phyloP scores from a whole-genome alignment of 176 grass and related monocot species.

The Aegilops speltoides region DNA sequence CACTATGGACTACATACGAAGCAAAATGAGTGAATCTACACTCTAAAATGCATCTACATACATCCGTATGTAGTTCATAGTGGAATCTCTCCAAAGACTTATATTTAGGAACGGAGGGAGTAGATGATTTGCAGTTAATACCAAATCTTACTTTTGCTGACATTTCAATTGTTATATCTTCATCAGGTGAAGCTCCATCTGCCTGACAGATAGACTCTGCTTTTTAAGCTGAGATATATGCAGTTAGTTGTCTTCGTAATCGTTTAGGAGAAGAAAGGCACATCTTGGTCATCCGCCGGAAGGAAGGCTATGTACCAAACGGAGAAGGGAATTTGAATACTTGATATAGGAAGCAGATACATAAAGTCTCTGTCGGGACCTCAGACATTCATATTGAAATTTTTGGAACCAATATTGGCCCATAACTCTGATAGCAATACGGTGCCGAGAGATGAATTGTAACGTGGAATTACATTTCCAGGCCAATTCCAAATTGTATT shows the following conservation, averaged over 20 bases:
- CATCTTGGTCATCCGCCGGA: neutral
- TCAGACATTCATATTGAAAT: neutral
- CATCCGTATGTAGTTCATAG: too few species aligned
- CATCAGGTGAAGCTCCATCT: slow-evolving; percentile 23
- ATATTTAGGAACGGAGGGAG: too few species aligned
- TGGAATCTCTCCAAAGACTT: too few species aligned
- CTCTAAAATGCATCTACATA: too few species aligned
- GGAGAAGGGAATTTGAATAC: neutral
- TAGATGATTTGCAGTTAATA: neutral
- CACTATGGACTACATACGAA: too few species aligned
- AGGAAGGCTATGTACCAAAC: slow-evolving; percentile 4
- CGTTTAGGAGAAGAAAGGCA: neutral
- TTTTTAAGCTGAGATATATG: slow-evolving; percentile 6
- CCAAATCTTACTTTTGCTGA: neutral
- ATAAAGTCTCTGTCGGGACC: neutral
- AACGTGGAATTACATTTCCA: slow-evolving; percentile 2
- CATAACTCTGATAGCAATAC: neutral
- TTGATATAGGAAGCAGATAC: neutral
- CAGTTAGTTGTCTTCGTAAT: slow-evolving; percentile 1
- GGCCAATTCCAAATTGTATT: slow-evolving; percentile 1
- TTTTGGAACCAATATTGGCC: slow-evolving; percentile 1
- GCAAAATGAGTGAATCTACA: too few species aligned
- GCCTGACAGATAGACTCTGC: neutral
- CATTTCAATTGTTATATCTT: neutral
- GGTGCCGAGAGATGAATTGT: neutral